Base-by-base conservation (phyloP, 352 stramenopile species). In the Sclerospora graminicola region DNA sequence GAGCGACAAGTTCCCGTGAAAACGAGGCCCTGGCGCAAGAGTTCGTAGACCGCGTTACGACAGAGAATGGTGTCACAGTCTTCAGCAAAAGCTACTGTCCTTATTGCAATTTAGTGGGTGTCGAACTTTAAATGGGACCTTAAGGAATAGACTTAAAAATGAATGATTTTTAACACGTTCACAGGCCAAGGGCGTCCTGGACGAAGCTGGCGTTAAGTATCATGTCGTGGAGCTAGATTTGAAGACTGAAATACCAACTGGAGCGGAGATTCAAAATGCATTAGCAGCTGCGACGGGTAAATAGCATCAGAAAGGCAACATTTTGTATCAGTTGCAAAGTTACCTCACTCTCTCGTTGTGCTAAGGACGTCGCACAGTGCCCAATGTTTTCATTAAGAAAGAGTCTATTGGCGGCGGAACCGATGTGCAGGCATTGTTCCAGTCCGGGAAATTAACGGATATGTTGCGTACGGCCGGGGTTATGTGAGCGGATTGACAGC, bases 341-440 rank as follows among this genome's bases (percentile, higher is more conserved):
- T 7, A 30, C 4, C 21, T 26, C 4, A 26, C 21, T 6, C 3
- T 26, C 21, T 26, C 21, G 21, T 26, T 26, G 21, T 26, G 21
- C 21, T 6, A 26, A 64, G 90, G 88, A 41, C 87, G 96, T 39
- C 67, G 75, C 36, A 98, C 89, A 4, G 94, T 98, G 31, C 94
- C 95, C 2, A 98, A 98, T 57, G 90, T 99, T 16, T 99, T 98
- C 65, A 77, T 99, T 33, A 89, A 89, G 44, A 89, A 90, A 47
- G 64, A 91, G 32, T 90, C 89, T 30, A 73, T 98, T 34, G 95
- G 95, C 38, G 95, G 95, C 15, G 95, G 95, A 49, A 91, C 96
- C 43, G 89, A 97, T 49, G 89, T 89, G n/a, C 73, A 97, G 44
- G 66, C 60, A 23, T 75, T 95, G 10, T 80, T 82, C 35, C 58